phyloP scores from a whole-genome alignment of 164 flowering plant species.

The Chloranthus sessilifolius region DNA sequence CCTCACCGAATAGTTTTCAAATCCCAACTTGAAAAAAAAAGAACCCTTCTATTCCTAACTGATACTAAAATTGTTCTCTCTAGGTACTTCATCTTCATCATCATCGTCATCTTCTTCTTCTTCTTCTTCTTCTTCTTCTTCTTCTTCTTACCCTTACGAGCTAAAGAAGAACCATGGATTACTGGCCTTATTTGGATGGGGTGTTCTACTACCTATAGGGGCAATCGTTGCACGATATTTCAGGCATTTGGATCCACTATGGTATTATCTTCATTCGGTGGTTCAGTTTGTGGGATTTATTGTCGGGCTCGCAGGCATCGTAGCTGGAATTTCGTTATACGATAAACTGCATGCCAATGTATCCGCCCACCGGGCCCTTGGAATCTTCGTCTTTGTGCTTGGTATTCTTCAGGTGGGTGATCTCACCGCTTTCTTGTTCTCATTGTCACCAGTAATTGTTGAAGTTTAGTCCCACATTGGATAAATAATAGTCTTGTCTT shows the following conservation, averaged over 20 bases:
- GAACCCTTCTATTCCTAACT: neutral
- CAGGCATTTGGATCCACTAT: conserved; percentile 62
- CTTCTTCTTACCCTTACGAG: conserved; percentile 24
- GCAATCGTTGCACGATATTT: conserved; percentile 75
- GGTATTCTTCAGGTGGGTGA: conserved; percentile 69
- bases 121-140: conserved; percentile 31
- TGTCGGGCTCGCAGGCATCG: conserved; percentile 44
- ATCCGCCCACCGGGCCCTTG: conserved; percentile 57
- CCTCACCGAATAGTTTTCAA: no score
- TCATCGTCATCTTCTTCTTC: no score
- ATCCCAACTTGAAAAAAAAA: no score
- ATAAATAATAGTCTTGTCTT: no score
- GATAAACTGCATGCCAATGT: conserved; percentile 27
- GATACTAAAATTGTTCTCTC: conserved; percentile 1
- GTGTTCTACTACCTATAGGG: conserved; percentile 72
- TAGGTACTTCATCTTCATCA: conserved; percentile 11
- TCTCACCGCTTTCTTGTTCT: neutral
- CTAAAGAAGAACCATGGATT: conserved; percentile 59
- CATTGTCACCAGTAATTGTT: neutral
- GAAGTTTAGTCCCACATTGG: no score
- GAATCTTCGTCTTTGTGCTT: conserved; percentile 54
- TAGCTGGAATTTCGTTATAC: conserved; percentile 51
- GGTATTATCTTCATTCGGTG: conserved; percentile 72
- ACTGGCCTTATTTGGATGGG: conserved; percentile 73
- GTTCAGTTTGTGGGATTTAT: conserved; percentile 65